Percentiles rank a stretch among this genome's conserved stretches.
These are phyloP conservation scores for Entonaema liquescens DNA, from an alignment of 495 filamentous ascomycete genomes.

Conservation along the genomic window DNA sequence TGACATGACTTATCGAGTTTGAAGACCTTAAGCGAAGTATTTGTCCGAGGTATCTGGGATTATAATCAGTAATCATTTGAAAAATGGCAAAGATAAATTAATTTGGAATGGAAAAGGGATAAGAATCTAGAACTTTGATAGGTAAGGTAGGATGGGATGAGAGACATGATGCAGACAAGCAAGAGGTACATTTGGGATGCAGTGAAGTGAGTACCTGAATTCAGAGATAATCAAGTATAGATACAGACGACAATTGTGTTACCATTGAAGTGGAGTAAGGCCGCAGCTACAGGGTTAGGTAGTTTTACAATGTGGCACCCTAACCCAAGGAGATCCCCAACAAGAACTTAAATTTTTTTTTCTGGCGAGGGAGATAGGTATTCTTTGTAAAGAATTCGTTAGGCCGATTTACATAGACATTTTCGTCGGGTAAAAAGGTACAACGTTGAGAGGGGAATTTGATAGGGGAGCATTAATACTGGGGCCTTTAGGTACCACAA, in stretches of 20 bases:
- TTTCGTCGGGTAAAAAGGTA: slow-evolving; percentile 20
- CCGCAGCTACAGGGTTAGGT: slow-evolving; percentile 33
- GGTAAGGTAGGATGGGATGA: not conserved
- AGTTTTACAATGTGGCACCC: slow-evolving; percentile 42
- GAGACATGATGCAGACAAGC: not conserved
- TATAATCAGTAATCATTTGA: not conserved
- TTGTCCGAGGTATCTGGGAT: not conserved
- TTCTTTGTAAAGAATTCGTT: slow-evolving; percentile 28
- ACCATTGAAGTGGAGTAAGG: slow-evolving; percentile 8
- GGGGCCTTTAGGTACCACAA: slow-evolving; percentile 17
- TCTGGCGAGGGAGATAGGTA: slow-evolving; percentile 41
- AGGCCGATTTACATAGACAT: slow-evolving; percentile 17
- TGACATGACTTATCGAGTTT: not conserved
- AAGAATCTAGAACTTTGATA: slow-evolving; percentile 13
- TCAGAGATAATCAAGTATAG: not conserved
- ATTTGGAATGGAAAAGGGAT: not conserved
- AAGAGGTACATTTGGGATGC: not conserved
- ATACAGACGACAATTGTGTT: slow-evolving; percentile 3
- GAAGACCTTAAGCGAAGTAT: not conserved
- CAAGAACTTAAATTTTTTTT: slow-evolving; percentile 45
- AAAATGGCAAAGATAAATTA: not conserved
- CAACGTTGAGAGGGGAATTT: slow-evolving; percentile 24
- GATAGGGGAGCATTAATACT: slow-evolving; percentile 3
- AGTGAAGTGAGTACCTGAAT: too few species aligned
- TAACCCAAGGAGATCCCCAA: slow-evolving; percentile 45